Percentiles rank a stretch among this genome's conserved stretches.
Conservation (phyloP, 2,329 filamentous ascomycete genomes). For the Stagonosporopsis rhizophila region DNA sequence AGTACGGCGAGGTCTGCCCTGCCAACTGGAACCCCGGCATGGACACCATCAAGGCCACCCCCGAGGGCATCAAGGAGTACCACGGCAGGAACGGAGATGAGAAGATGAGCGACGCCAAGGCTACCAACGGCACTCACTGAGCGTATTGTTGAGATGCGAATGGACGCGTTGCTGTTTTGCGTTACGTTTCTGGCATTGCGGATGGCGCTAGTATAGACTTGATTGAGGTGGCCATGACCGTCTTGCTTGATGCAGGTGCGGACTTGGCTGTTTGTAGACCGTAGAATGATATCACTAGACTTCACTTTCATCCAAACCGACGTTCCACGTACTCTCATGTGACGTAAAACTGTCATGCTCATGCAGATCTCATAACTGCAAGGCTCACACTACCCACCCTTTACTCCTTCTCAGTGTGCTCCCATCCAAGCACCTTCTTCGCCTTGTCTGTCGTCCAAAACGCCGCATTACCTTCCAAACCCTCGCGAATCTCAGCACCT, state of each 20-base stretch:
- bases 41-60: conserved; percentile 51
- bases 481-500: conserved; percentile 28
- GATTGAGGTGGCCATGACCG: conserved; percentile 2
- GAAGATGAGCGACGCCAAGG: conserved; percentile 42
- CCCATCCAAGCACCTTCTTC: conserved; percentile 31
- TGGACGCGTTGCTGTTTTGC: conserved; percentile 5
- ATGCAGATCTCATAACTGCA: not conserved
- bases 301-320: not conserved
- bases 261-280: conserved; percentile 8
- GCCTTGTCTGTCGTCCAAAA: conserved; percentile 38
- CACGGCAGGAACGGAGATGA: conserved; percentile 46
- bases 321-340: not conserved
- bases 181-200: conserved; percentile 20
- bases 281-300: conserved; percentile 15
- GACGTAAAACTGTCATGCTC: not conserved
- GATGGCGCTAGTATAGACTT: conserved; percentile 25
- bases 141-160: not conserved
- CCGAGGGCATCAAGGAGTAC: conserved; percentile 50
- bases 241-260: conserved; percentile 6
- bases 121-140: conserved; percentile 38
- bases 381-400: not conserved
- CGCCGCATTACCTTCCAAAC: conserved; percentile 26
- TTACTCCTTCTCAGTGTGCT: conserved; percentile 32
- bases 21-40: conserved; percentile 53
- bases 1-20: conserved; percentile 54